Conservation (phyloP, 441 rosid species). For the Croton laevigatus region DNA sequence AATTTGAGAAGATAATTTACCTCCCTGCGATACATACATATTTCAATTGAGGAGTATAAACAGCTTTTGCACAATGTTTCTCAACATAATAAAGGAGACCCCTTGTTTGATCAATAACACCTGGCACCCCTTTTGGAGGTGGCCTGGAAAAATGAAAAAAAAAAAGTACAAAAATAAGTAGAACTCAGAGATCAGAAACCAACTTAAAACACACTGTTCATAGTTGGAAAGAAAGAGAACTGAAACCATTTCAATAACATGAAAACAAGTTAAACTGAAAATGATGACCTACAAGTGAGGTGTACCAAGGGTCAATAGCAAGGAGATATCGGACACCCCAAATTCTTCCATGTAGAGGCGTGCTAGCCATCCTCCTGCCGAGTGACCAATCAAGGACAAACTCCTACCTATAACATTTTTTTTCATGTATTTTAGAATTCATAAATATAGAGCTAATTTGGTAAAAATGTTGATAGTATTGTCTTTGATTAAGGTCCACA, state of each 20-base stretch:
- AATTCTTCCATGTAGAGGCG: constrained; percentile 86
- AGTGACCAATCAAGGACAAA: constrained; percentile 82
- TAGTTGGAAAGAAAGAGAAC: not conserved
- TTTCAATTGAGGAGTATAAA: constrained; percentile 66
- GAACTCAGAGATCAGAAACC: not conserved
- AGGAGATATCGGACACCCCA: constrained; percentile 52
- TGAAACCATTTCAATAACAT: not conserved
- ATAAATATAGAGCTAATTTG: too few species aligned
- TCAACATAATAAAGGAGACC: constrained; percentile 82
- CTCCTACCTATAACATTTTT: constrained; percentile 44
- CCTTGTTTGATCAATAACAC: constrained; percentile 91
- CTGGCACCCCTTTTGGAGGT: constrained; percentile 72
- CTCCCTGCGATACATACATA: constrained; percentile 91
- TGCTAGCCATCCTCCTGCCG: constrained; percentile 98
- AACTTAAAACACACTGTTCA: too few species aligned
- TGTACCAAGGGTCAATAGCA: constrained; percentile 90
- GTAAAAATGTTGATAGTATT: not conserved
- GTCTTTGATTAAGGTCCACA: constrained; percentile 19
- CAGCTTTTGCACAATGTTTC: constrained; percentile 67
- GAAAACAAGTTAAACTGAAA: constrained; percentile 8
- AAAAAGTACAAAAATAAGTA: not conserved
- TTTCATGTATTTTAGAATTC: not conserved
- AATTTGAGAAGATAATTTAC: constrained; percentile 32
- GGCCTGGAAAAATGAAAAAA: constrained; percentile 77
- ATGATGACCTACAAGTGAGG: constrained; percentile 83